These are phyloP conservation scores for Chalciporus pseudorubinellus DNA, from an alignment of 768 basidiomycete genomes.

Conservation along the genomic window DNA sequence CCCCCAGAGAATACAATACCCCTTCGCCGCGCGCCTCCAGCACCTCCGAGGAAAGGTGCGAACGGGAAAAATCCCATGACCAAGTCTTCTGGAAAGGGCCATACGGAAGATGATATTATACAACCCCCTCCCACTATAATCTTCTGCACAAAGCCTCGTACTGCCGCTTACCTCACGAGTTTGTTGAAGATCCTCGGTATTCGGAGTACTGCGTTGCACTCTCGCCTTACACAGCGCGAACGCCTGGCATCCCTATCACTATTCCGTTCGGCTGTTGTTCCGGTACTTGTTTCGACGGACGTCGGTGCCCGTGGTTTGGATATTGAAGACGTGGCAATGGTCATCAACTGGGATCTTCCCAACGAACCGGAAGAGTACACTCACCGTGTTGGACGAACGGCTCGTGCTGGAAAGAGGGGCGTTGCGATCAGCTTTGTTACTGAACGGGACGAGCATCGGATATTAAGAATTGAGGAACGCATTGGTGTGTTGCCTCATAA, in stretches of 20 bases:
- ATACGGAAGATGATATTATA: constrained; percentile 45
- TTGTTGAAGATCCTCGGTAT: constrained; percentile 78
- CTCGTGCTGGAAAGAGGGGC: constrained; percentile 86
- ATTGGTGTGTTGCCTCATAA: constrained; percentile 59
- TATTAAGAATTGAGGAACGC: constrained; percentile 79
- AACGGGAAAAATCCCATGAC: constrained; percentile 35
- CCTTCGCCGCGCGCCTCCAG: constrained; percentile 63
- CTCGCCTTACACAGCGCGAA: constrained; percentile 89
- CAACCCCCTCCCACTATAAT: constrained; percentile 96
- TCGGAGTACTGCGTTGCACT: constrained; percentile 87
- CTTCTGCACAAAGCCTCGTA: constrained; percentile 82
- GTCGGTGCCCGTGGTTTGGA: constrained; percentile 95
- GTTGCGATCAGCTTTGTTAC: constrained; percentile 93
- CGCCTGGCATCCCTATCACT: constrained; percentile 79
- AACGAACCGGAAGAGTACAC: constrained; percentile 90
- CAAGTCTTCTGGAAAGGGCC: constrained; percentile 30
- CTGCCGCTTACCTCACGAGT: constrained; percentile 84
- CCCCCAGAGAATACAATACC: constrained; percentile 77
- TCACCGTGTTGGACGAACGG: constrained; percentile 92
- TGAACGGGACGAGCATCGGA: constrained; percentile 84
- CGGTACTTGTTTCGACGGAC: constrained; percentile 91
- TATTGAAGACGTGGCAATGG: constrained; percentile 94
- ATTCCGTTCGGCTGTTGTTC: constrained; percentile 83
- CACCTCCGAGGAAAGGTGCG: constrained; percentile 24
- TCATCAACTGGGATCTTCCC: constrained; percentile 97